Evolutionary conservation across 2,329 filamentous ascomycete genomes (phyloP).

Genomic region (Sclerotinia trifoliorum): DNA sequence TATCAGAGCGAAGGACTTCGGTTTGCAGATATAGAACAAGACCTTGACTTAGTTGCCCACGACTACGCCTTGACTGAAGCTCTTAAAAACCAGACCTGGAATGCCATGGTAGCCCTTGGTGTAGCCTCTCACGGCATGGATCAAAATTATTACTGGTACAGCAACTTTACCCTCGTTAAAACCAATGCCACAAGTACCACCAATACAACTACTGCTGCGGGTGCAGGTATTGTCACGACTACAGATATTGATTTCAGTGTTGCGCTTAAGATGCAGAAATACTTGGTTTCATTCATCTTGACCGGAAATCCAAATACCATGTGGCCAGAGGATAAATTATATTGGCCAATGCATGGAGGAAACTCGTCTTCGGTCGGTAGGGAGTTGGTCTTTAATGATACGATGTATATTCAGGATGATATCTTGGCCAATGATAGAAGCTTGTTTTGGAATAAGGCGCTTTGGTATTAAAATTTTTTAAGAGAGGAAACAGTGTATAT

Average conservation of each 20-base stretch:
- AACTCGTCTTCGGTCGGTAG: background rate
- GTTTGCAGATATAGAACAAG: constrained; percentile 42
- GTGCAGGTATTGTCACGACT: constrained; percentile 30
- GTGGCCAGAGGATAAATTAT: constrained; percentile 8
- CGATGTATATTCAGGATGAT: constrained; percentile 11
- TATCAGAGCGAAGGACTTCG: constrained; percentile 41
- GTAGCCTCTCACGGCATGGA: constrained; percentile 42
- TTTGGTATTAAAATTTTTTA: background rate
- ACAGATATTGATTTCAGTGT: constrained; percentile 34
- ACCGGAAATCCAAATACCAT: constrained; percentile 35
- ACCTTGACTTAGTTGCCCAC: constrained; percentile 41
- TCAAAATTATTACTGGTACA: constrained; percentile 42
- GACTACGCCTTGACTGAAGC: constrained; percentile 41
- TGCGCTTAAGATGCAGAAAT: constrained; percentile 41
- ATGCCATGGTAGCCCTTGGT: constrained; percentile 40
- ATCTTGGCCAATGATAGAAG: background rate
- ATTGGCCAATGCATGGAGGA: constrained; percentile 2
- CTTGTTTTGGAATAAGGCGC: constrained; percentile 8
- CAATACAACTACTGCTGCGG: constrained; percentile 22
- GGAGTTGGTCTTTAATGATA: constrained; percentile 1
- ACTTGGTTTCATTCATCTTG: constrained; percentile 41
- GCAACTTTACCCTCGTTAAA: constrained; percentile 33
- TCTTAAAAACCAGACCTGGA: constrained; percentile 43
- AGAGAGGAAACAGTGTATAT: too few species aligned
- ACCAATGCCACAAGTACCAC: constrained; percentile 26